Evolutionary conservation across 257 asterid species (phyloP).

Genomic region (Thymus quinquecostatus): DNA sequence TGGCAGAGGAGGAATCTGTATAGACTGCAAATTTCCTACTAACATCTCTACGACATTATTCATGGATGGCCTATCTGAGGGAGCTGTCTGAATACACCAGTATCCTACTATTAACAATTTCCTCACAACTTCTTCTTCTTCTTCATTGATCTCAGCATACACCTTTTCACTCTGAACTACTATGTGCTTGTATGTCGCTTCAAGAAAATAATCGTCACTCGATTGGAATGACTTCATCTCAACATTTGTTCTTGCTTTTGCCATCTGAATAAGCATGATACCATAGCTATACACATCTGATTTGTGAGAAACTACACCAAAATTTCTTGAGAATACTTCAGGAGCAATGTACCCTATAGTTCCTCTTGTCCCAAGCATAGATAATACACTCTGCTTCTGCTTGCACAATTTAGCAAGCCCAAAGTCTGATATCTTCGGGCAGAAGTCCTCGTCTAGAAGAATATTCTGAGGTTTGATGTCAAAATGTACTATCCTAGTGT

Average conservation of each 20-base stretch:
- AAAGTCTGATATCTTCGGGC: conserved; percentile 71
- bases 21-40: no score
- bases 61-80: no score
- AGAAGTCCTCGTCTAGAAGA: conserved; percentile 58
- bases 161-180: background rate
- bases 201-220: conserved; percentile 47
- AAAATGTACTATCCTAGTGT: conserved; percentile 62
- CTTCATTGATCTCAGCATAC: background rate
- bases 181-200: conserved; percentile 45
- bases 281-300: no score
- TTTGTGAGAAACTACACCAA: no score
- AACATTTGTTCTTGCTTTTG: no score
- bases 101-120: no score
- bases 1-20: no score
- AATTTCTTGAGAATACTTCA: conserved; percentile 30
- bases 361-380: conserved; percentile 49
- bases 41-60: no score
- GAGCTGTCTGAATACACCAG: no score
- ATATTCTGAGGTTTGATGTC: conserved; percentile 79
- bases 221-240: conserved; percentile 19
- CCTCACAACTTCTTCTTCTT: no score
- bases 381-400: conserved; percentile 49
- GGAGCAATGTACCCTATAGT: conserved; percentile 70
- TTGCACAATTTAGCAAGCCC: conserved; percentile 61
- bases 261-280: no score